These are phyloP conservation scores for Lachnellula hyalina DNA, from an alignment of 2,329 filamentous ascomycete species.

Conservation along the genomic window DNA sequence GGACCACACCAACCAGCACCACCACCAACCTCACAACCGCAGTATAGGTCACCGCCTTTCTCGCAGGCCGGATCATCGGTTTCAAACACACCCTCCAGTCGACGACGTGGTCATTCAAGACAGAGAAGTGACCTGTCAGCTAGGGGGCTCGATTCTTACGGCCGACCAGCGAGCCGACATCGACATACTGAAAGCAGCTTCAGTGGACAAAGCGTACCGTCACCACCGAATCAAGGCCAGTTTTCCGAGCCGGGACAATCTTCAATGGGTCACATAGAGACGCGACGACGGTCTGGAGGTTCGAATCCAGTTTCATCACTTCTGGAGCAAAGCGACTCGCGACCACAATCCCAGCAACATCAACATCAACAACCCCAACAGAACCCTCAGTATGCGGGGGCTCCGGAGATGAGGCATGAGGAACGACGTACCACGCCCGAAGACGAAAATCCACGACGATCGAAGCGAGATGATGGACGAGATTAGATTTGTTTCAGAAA, in stretches of 20 bases:
- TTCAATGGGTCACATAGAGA: slow-evolving; percentile 14
- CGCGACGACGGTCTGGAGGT: slow-evolving; percentile 23
- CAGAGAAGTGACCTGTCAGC: slow-evolving; percentile 57
- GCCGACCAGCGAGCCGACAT: slow-evolving; percentile 38
- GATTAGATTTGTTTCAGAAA: slow-evolving; percentile 29
- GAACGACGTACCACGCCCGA: slow-evolving; percentile 25
- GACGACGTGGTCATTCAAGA: slow-evolving; percentile 56
- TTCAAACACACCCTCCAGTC: slow-evolving; percentile 47
- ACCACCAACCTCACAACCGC: slow-evolving; percentile 41
- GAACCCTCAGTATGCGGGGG: slow-evolving; percentile 24
- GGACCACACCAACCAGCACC: slow-evolving; percentile 46
- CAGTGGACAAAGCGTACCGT: slow-evolving; percentile 13
- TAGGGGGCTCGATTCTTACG: slow-evolving; percentile 26
- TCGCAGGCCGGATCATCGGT: slow-evolving; percentile 48
- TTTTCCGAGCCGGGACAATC: slow-evolving; percentile 4
- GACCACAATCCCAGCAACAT: slow-evolving; percentile 15
- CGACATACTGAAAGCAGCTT: slow-evolving; percentile 27
- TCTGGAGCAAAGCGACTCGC: slow-evolving; percentile 27
- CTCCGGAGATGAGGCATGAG: slow-evolving; percentile 28
- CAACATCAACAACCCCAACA: slow-evolving; percentile 22
- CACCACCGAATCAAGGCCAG: slow-evolving; percentile 18
- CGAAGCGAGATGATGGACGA: slow-evolving; percentile 31
- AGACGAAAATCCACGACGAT: slow-evolving; percentile 18
- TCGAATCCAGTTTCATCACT: slow-evolving; percentile 29
- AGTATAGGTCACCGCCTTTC: slow-evolving; percentile 50